Base-by-base conservation (phyloP, 2,329 filamentous ascomycete genomes). In the Aspergillus japonicus region DNA sequence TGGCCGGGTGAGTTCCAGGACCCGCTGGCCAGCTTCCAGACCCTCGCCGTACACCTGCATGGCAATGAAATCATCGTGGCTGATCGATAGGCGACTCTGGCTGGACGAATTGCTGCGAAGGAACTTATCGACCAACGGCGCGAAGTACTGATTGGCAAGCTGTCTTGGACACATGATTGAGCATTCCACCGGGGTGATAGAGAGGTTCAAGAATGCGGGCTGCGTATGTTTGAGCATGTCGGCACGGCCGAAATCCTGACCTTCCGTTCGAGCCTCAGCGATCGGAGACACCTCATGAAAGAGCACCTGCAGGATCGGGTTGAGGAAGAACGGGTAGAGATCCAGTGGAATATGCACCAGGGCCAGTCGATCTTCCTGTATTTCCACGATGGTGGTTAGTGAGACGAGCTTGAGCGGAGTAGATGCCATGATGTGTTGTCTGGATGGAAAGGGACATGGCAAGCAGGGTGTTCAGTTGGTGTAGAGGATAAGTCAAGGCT, bases 201-300 rank as follows among this genome's bases (percentile, higher is more conserved):
- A 96, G 67, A 99, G 87, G 75, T 98, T 98, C 73, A 97, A 84
- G 75, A 99, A 98, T 49, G 87, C 87, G 76, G 95, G 89, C 71
- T 81, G 80, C 74, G 80, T 16, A 77, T 78, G 82, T 78, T 82
- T 65, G 59, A 70, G 35, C 54, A 56, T 51, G 47, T 66, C 48
- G 50, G 66, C 55, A 52, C 68, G 65, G 44, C 61, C 59, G 54
- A 70, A 62, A 14, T 75, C 71, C 10, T 75, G 64, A 50, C 77
- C 76, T 47, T 75, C 73, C 48, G 78, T 70, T 54, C 73, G 83
- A 62, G 81, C 78, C 29, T 68, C 66, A 56, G 68, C 70, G 60
- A 71, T 68, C n/a, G 70, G 72, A 58, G 70, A 59, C 63, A 76
- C 69, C 68, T 79, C 73, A 67, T 92, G 91, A 57, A 96, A 85